Evolutionary conservation across 2,329 filamentous ascomycete species (phyloP), one percentile per base, ranked within the genome.

Genomic region (Leptographium flavum): DNA sequence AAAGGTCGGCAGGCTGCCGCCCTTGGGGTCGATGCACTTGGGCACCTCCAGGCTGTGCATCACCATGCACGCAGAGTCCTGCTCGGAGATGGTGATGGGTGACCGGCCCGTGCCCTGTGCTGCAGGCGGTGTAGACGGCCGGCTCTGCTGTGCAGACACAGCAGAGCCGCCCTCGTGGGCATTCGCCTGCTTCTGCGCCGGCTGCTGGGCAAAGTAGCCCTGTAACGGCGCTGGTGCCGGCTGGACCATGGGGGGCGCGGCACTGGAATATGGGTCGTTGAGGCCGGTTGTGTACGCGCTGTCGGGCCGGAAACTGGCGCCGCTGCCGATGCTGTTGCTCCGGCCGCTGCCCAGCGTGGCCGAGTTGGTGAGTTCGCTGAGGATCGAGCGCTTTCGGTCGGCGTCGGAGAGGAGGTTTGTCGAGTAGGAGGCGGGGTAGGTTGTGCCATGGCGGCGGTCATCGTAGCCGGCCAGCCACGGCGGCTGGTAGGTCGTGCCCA

Each of bases 1-100:
- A 60, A 94, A 87, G 56, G 92, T 84, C 10, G 85, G 74, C 53
- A 94, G 61, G 56, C 76, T 88, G 8, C 85, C 84, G 39, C 83
- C 83, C 53, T 73, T 78, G 30, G 79, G 70, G 55, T 81, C 87
- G 57, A 94, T 87, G 32, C 84, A 81, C 38, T 70, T 67, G 7
- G 87, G 86, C 35, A 93, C 79, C 55, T 82, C 77, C 32, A 90
- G 67, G 56, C 72, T 77, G 57, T 77, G 73, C 49, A 64, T 67
- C 2, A 73, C 69, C 58, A 77, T 64, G 25, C 62, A 45, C 0
- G 40, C 64, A 25, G 65, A 62, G 32, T 68, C 65, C 45, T 60
- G 60, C 22, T 63, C 59, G 4, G 60, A 52, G 13, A 58, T 58
- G 11, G 54, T 50, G n/a, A 46, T 50, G n/a, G 63, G 57, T 6